phyloP scores from a whole-genome alignment of 1,139 yeast genomes.

The Wickerhamiella pararugosa region DNA sequence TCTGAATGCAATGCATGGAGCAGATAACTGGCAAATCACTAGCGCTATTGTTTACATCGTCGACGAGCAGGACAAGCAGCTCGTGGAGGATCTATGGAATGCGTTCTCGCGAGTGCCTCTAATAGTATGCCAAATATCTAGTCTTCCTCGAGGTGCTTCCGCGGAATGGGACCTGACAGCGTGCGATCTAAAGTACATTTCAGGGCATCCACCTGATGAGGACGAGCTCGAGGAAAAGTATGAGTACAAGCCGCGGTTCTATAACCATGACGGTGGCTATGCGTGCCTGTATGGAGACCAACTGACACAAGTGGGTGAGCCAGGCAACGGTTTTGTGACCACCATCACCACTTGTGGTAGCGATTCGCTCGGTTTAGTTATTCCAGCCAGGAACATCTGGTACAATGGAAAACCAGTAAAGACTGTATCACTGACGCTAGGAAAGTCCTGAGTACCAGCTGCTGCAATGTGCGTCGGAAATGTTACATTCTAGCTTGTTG shows the following conservation, averaged over 20 bases:
- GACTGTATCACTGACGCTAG: no score
- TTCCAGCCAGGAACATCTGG: no score
- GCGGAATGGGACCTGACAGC: slow-evolving; percentile 46
- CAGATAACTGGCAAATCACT: slow-evolving; percentile 25
- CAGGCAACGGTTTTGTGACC: no score
- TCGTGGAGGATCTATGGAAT: slow-evolving; percentile 30
- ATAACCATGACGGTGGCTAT: background rate
- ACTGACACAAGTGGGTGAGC: no score
- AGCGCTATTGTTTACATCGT: slow-evolving; percentile 38
- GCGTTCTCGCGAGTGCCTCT: slow-evolving; percentile 11
- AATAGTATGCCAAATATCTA: slow-evolving; percentile 39
- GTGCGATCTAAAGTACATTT: slow-evolving; percentile 15
- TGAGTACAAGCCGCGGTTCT: background rate
- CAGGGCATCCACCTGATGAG: slow-evolving; percentile 14
- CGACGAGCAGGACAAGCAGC: slow-evolving; percentile 17
- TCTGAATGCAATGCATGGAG: slow-evolving; percentile 12
- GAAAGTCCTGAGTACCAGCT: no score
- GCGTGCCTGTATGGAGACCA: slow-evolving; percentile 4
- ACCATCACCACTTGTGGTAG: no score
- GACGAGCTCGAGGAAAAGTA: slow-evolving; percentile 14
- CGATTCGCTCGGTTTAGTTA: no score
- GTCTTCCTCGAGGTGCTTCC: slow-evolving; percentile 52
- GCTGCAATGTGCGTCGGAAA: no score
- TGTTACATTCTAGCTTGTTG: no score
- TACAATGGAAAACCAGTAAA: no score